Evolutionary conservation across 2,329 filamentous ascomycete species (phyloP).

Genomic region (Rutstroemia sydowiana): DNA sequence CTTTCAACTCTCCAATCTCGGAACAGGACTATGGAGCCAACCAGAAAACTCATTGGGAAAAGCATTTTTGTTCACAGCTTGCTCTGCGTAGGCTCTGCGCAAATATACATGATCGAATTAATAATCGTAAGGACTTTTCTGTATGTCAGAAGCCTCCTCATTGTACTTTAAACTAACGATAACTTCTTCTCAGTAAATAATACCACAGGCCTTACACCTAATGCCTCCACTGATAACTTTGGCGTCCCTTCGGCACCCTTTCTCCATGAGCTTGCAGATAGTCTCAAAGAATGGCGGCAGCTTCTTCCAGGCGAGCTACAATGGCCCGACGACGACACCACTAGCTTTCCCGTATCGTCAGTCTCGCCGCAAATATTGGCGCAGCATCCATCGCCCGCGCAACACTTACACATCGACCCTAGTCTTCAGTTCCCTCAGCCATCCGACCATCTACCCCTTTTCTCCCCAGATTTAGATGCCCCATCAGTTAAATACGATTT

Average conservation of each 20-base stretch:
- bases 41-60: slow-evolving; percentile 46
- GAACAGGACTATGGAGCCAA: slow-evolving; percentile 41
- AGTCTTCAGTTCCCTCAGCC: slow-evolving; percentile 12
- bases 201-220: slow-evolving; percentile 15
- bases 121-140: slow-evolving; percentile 37
- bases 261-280: slow-evolving; percentile 44
- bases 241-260: slow-evolving; percentile 29
- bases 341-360: slow-evolving; percentile 33
- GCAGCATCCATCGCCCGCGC: neutral
- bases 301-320: slow-evolving; percentile 47
- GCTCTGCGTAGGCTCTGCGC: slow-evolving; percentile 46
- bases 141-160: neutral
- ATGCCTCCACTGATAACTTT: slow-evolving; percentile 14
- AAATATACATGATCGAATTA: slow-evolving; percentile 45
- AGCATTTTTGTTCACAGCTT: slow-evolving; percentile 54
- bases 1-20: slow-evolving; percentile 42
- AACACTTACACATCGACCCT: slow-evolving; percentile 14
- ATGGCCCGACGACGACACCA: slow-evolving; percentile 48
- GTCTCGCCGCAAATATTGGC: neutral
- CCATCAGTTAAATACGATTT: slow-evolving; percentile 42
- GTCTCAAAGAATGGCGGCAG: slow-evolving; percentile 51
- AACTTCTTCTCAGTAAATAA: neutral
- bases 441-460: slow-evolving; percentile 33
- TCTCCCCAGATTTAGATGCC: slow-evolving; percentile 39
- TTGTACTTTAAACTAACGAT: slow-evolving; percentile 6